These are phyloP conservation scores for Zychaea mexicana DNA, from an alignment of 371 early-diverging fungal genomes.

Conservation along the genomic window DNA sequence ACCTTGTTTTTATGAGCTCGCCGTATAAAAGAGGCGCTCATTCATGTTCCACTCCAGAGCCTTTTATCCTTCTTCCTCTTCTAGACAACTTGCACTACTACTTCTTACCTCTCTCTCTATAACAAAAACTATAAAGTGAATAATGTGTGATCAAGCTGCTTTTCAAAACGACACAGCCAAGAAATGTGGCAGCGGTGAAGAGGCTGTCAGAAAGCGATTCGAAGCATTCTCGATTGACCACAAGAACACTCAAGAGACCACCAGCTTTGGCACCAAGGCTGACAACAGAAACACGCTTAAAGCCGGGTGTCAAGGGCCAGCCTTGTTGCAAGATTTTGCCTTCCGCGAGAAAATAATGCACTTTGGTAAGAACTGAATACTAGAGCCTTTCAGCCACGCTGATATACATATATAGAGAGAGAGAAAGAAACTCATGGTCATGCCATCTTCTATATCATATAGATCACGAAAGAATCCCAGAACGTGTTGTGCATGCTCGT, in stretches of 20 bases:
- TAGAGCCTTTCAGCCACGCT: too few relatives aligned
- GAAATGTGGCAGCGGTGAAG: conserved; percentile 4
- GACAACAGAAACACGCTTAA: conserved; percentile 14
- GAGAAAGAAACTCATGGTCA: conserved; percentile 28
- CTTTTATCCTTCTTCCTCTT: too few relatives aligned
- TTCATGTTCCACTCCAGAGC: neutral
- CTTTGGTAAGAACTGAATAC: too few relatives aligned
- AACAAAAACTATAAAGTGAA: neutral
- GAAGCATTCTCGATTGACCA: conserved; percentile 12
- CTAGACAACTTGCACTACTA: too few relatives aligned
- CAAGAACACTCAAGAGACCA: conserved; percentile 11
- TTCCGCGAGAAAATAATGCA: conserved; percentile 54
- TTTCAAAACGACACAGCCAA: conserved; percentile 4
- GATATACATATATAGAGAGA: too few relatives aligned
- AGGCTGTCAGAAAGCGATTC: conserved; percentile 5
- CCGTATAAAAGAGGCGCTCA: too few relatives aligned
- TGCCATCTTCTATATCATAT: too few relatives aligned
- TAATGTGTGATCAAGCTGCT: neutral
- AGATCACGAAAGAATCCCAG: conserved; percentile 72
- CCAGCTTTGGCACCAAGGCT: conserved; percentile 13
- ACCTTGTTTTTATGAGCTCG: too few relatives aligned
- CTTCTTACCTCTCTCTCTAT: too few relatives aligned
- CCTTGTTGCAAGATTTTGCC: conserved; percentile 47
- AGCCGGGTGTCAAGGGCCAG: conserved; percentile 48
- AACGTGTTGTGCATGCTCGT: conserved; percentile 86